phyloP scores from a whole-genome alignment of 768 basidiomycete genomes.

The Lactarius tabidus region DNA sequence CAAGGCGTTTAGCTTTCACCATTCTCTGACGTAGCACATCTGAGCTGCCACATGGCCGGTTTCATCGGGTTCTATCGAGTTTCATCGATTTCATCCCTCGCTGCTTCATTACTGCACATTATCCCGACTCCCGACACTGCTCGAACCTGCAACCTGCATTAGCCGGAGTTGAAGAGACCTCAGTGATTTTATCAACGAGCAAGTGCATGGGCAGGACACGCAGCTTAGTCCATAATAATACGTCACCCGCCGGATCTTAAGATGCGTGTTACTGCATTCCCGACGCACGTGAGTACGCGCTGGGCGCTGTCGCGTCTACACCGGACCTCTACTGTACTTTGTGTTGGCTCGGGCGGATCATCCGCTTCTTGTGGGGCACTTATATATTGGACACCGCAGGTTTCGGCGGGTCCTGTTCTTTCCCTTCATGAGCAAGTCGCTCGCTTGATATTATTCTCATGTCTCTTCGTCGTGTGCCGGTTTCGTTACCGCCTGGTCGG shows the following conservation, averaged over 20 bases:
- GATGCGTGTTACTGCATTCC: neutral
- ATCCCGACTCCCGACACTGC: neutral
- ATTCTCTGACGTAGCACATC: neutral
- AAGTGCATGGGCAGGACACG: neutral
- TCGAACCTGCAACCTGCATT: neutral
- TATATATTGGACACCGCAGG: neutral
- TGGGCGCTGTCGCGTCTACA: conserved; percentile 1
- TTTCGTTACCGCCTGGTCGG: conserved; percentile 5
- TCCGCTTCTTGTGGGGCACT: neutral
- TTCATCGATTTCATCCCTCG: neutral
- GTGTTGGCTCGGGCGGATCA: conserved; percentile 7
- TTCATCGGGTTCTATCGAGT: neutral
- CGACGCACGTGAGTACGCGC: conserved; percentile 7
- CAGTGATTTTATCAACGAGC: too few species aligned
- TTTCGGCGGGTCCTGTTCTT: neutral
- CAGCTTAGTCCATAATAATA: too few species aligned
- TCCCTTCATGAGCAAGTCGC: neutral
- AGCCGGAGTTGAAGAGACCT: neutral
- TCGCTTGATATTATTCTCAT: conserved; percentile 4
- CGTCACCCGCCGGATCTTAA: neutral
- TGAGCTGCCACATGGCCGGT: neutral
- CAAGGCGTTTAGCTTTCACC: neutral
- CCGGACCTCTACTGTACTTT: neutral
- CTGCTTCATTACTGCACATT: neutral
- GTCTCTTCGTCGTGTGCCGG: conserved; percentile 20